A percentile compares a stretch with the other conserved stretches of the same genome.
These are phyloP conservation scores for Neoboletus brunneissimus DNA, from an alignment of 768 basidiomycete genomes.

Conservation along the genomic window DNA sequence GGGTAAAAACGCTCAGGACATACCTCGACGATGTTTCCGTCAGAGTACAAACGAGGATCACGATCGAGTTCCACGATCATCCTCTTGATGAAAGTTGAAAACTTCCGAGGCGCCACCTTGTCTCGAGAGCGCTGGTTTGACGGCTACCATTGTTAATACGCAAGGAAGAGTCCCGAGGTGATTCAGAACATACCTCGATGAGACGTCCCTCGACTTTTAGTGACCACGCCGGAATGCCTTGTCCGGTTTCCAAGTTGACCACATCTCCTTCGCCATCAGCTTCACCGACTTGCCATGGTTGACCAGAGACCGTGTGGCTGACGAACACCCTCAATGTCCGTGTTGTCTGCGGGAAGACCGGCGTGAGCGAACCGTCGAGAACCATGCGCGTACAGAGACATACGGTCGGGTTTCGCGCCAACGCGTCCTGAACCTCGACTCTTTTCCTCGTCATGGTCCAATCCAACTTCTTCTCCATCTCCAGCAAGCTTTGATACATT, in stretches of 20 bases:
- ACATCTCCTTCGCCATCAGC: constrained; percentile 33
- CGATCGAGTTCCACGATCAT: constrained; percentile 87
- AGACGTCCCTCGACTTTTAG: constrained; percentile 85
- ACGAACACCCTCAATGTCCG: constrained; percentile 83
- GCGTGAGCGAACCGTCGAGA: not conserved
- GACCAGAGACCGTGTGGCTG: constrained; percentile 83
- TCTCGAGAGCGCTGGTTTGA: constrained; percentile 64
- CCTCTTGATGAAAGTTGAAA: constrained; percentile 80
- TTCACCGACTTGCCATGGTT: constrained; percentile 74
- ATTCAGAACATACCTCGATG: constrained; percentile 56
- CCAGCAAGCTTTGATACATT: constrained; percentile 83
- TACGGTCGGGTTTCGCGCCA: constrained; percentile 66
- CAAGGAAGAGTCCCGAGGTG: not conserved
- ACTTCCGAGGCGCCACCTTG: constrained; percentile 64
- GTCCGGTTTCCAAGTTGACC: constrained; percentile 73
- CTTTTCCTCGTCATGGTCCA: constrained; percentile 93
- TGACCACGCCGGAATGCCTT: constrained; percentile 87
- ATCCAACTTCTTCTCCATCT: constrained; percentile 89
- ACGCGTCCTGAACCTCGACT: constrained; percentile 88
- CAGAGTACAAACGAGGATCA: constrained; percentile 75
- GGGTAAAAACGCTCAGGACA: not conserved
- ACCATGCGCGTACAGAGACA: not conserved
- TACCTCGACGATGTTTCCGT: constrained; percentile 90
- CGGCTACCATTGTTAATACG: constrained; percentile 35
- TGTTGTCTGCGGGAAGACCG: constrained; percentile 53